Percentiles rank a stretch among this genome's conserved stretches.
phyloP scores from a whole-genome alignment of 345 rosid species.

The Pistacia integerrima region DNA sequence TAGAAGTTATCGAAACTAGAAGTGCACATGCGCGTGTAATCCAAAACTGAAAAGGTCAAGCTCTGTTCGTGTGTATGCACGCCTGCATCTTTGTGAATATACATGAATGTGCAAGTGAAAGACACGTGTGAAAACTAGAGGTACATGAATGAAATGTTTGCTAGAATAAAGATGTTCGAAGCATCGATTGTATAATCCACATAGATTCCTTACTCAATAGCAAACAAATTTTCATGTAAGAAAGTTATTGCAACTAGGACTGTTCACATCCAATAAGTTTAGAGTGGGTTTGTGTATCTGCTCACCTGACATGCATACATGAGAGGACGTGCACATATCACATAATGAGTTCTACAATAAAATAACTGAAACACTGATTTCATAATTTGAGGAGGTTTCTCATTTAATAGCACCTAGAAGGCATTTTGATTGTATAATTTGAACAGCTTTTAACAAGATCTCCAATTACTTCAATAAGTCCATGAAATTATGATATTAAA shows the following conservation, averaged over 20 bases:
- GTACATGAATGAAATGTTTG: neutral
- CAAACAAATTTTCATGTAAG: neutral
- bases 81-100: neutral
- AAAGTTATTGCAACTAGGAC: neutral
- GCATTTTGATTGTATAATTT: neutral
- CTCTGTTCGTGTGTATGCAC: neutral
- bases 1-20: neutral
- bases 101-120: neutral
- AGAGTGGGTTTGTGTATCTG: neutral
- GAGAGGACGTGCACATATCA: neutral
- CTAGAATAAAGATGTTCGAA: neutral
- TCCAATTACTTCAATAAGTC: neutral
- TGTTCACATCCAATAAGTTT: neutral
- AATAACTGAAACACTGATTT: neutral
- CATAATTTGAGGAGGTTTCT: neutral
- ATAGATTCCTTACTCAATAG: neutral
- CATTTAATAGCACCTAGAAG: neutral
- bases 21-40: neutral
- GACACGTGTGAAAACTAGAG: neutral
- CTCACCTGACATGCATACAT: too few relatives aligned
- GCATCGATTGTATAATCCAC: neutral
- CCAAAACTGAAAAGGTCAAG: neutral
- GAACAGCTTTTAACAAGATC: neutral
- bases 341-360: neutral
- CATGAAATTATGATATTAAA: neutral